Base-by-base conservation (phyloP, 2,329 filamentous ascomycete genomes). In the Phaeomoniella chlamydospora region DNA sequence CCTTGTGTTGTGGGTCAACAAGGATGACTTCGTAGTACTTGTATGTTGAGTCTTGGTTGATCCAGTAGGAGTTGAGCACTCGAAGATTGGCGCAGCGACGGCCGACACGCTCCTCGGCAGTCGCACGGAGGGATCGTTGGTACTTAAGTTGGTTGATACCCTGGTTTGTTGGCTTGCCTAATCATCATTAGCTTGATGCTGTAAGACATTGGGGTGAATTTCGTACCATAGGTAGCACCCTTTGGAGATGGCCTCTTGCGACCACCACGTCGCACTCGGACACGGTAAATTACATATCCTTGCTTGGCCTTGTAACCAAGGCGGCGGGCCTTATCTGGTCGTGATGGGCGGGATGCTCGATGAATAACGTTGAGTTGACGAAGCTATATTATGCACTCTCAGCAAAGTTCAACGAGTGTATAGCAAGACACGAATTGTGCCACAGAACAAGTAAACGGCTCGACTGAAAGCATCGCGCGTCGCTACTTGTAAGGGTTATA, bases 281-380 rank as follows among this genome's bases (percentile, higher is more conserved):
- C 77, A 65, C 90, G 90, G 81, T 98, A 98, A 81, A 98, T 86
- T 64, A 98, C 90, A 76, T 96, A 98, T 68, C 90, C 90, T 75
- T 98, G 90, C 85, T 98, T 98, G 75, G 92, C 90, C 84, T 98
- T 98, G 85, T 98, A 98, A 59, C 90, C 90, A 56, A 98, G 84
- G 68, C 92, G 90, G 71, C 90, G 90, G 63, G 92, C 90, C 84
- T 98, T 98, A 75, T 98, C 92, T 61, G 90, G 90, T 67, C 90
- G 90, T 58, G 87, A 94, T 55, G 90, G 90, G 59, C 88, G 87
- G 59, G 86, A 92, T 62, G 90, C 90, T 66, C 90, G 88, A 80
- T 98, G 90, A 74, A 96, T 90, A 68, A 94, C 87, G 73, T 96
- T 93, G 72, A 96, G 74, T 77, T 96, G 88, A 74, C 88, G 87